Conservation (phyloP, 2,329 filamentous ascomycete genomes). For the Thelonectria blattea region DNA sequence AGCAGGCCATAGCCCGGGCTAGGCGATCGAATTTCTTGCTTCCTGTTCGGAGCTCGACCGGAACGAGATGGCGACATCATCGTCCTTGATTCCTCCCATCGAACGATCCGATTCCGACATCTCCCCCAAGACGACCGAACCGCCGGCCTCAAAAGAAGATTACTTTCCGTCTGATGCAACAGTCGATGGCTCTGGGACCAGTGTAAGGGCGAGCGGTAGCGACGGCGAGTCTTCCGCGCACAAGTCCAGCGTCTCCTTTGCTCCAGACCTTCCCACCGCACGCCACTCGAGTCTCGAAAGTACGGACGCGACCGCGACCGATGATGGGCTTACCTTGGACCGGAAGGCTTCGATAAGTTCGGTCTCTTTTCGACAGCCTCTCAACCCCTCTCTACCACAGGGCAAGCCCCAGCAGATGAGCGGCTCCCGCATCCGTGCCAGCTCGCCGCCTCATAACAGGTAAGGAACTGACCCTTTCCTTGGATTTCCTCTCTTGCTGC, state of each 20-base stretch:
- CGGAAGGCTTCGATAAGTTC: conserved; percentile 56
- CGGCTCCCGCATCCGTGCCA: conserved; percentile 50
- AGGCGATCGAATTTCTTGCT: conserved; percentile 11
- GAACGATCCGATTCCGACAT: conserved; percentile 50
- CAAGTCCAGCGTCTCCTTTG: conserved; percentile 44
- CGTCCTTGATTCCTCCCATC: conserved; percentile 27
- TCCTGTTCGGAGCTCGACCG: conserved; percentile 2
- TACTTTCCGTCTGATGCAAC: conserved; percentile 38
- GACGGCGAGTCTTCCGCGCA: conserved; percentile 40
- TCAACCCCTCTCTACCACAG: conserved; percentile 54
- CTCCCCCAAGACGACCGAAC: conserved; percentile 47
- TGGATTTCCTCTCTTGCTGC: conserved; percentile 1
- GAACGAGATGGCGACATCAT: conserved; percentile 31
- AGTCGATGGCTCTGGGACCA: conserved; percentile 35
- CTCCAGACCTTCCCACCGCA: conserved; percentile 40
- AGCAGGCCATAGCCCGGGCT: conserved; percentile 9
- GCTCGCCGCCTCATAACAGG: conserved; percentile 58
- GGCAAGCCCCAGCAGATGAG: conserved; percentile 54
- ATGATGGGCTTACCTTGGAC: conserved; percentile 36
- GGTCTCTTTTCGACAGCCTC: conserved; percentile 53
- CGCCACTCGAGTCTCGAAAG: conserved; percentile 37
- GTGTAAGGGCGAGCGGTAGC: conserved; percentile 37
- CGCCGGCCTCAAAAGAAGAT: conserved; percentile 32
- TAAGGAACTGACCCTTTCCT: conserved; percentile 38
- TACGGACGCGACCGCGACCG: conserved; percentile 31